A percentile compares a stretch with the other conserved stretches of the same genome.
Evolutionary conservation across 352 stramenopile species (phyloP).

Genomic region (Pythium angustatum): DNA sequence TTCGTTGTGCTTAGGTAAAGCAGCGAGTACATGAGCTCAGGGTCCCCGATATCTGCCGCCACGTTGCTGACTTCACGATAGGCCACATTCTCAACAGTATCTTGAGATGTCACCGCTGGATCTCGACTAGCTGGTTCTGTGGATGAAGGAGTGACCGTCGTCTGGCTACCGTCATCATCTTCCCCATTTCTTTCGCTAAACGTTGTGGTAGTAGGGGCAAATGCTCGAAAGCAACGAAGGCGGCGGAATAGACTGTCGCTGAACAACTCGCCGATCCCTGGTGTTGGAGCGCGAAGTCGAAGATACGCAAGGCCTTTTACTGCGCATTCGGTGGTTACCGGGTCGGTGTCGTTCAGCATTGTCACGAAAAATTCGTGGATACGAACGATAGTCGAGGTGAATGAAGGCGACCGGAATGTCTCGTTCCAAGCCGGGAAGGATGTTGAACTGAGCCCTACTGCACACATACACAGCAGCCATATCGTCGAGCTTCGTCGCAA

Average conservation of each 20-base stretch:
- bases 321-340: slow-evolving; percentile 68
- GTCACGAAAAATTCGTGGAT: slow-evolving; percentile 80
- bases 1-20: slow-evolving; percentile 80
- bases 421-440: slow-evolving; percentile 33
- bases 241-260: slow-evolving; percentile 79
- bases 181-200: slow-evolving; percentile 7
- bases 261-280: slow-evolving; percentile 59
- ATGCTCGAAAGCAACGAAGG: slow-evolving; percentile 77
- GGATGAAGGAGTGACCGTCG: not conserved
- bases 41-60: slow-evolving; percentile 74
- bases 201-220: slow-evolving; percentile 36
- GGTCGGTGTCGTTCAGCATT: slow-evolving; percentile 74
- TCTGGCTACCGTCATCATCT: slow-evolving; percentile 32
- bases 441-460: slow-evolving; percentile 32
- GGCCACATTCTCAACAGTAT: slow-evolving; percentile 68
- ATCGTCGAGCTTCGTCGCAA: slow-evolving; percentile 57
- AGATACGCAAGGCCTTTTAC: slow-evolving; percentile 81
- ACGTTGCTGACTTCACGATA: slow-evolving; percentile 87
- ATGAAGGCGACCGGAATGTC: slow-evolving; percentile 35
- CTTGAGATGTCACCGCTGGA: not conserved
- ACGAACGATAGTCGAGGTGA: slow-evolving; percentile 38
- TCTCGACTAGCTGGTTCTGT: not conserved
- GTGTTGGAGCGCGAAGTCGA: slow-evolving; percentile 49
- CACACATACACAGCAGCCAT: slow-evolving; percentile 73
- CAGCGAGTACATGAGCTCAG: slow-evolving; percentile 80